These are phyloP conservation scores for Chrysosporium queenslandicum DNA, from an alignment of 2,329 filamentous ascomycete genomes.

Conservation along the genomic window DNA sequence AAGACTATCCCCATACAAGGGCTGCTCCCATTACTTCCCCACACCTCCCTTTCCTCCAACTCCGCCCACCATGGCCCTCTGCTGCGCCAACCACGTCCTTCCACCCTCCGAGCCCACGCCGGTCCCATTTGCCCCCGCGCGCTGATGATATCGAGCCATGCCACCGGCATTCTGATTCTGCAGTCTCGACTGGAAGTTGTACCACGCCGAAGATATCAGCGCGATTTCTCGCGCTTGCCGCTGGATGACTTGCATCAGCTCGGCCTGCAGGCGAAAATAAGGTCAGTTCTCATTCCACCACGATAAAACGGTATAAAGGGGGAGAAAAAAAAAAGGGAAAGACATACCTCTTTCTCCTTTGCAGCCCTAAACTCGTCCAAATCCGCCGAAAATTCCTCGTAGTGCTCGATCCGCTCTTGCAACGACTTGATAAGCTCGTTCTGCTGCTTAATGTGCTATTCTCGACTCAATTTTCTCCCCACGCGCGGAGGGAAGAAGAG, in stretches of 20 bases:
- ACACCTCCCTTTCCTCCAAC: conserved; percentile 2
- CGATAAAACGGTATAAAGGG: background rate
- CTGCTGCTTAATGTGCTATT: conserved; percentile 36
- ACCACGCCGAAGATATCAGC: conserved; percentile 41
- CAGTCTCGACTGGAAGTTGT: conserved; percentile 38
- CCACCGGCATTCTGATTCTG: conserved; percentile 36
- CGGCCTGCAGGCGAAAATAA: conserved; percentile 24
- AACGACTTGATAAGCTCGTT: conserved; percentile 36
- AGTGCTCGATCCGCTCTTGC: conserved; percentile 33
- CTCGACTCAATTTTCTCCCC: conserved; percentile 4
- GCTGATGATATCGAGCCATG: conserved; percentile 30
- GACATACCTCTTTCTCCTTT: conserved; percentile 34
- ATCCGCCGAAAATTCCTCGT: conserved; percentile 31
- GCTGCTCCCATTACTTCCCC: background rate
- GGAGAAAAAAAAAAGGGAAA: background rate
- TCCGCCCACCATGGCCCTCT: conserved; percentile 35
- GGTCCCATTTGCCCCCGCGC: conserved; percentile 20
- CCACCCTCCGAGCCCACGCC: conserved; percentile 30
- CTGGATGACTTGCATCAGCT: conserved; percentile 34
- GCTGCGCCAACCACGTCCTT: conserved; percentile 38
- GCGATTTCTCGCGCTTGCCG: conserved; percentile 36
- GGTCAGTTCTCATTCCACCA: too few relatives aligned
- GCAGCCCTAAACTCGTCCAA: conserved; percentile 30
- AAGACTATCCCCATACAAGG: background rate
- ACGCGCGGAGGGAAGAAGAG: conserved; percentile 1